A percentile compares a stretch with the other conserved stretches of the same genome.
Evolutionary conservation across 768 basidiomycete species (phyloP).

Genomic region (Kwoniella bestiolae): DNA sequence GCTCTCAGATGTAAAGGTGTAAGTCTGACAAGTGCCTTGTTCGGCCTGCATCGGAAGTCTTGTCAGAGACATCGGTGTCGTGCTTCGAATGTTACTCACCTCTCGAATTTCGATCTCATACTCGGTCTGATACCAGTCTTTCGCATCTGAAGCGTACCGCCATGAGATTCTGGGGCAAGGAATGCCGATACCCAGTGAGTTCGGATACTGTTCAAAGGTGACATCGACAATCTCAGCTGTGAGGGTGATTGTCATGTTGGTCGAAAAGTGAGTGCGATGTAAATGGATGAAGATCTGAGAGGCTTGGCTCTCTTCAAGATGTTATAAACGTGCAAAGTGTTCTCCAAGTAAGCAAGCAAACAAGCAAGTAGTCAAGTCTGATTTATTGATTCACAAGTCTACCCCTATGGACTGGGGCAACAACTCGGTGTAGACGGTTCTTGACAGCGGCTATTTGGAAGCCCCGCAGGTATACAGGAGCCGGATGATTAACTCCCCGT

Average conservation of each 20-base stretch:
- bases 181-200: slow-evolving; percentile 18
- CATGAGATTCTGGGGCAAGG: slow-evolving; percentile 33
- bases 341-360: too few species aligned
- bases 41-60: not conserved
- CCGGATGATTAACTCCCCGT: too few species aligned
- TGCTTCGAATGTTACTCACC: slow-evolving; percentile 16
- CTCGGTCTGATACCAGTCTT: slow-evolving; percentile 31
- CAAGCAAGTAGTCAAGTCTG: too few species aligned
- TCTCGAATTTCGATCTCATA: slow-evolving; percentile 16
- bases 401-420: too few species aligned
- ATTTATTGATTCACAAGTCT: too few species aligned
- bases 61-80: not conserved
- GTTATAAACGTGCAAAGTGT: too few species aligned
- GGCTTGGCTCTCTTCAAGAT: too few species aligned
- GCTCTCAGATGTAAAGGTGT: slow-evolving; percentile 12
- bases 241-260: slow-evolving; percentile 5
- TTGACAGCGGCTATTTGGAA: too few species aligned
- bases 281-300: too few species aligned
- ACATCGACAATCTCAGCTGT: slow-evolving; percentile 1
- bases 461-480: too few species aligned
- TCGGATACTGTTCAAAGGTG: slow-evolving; percentile 19
- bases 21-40: not conserved
- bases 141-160: slow-evolving; percentile 18
- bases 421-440: not conserved
- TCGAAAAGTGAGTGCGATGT: too few species aligned